Percentiles rank a stretch among this genome's conserved stretches.
Evolutionary conservation across 1,284 basidiomycete species (phyloP).

Genomic region (Tilletia setariae): DNA sequence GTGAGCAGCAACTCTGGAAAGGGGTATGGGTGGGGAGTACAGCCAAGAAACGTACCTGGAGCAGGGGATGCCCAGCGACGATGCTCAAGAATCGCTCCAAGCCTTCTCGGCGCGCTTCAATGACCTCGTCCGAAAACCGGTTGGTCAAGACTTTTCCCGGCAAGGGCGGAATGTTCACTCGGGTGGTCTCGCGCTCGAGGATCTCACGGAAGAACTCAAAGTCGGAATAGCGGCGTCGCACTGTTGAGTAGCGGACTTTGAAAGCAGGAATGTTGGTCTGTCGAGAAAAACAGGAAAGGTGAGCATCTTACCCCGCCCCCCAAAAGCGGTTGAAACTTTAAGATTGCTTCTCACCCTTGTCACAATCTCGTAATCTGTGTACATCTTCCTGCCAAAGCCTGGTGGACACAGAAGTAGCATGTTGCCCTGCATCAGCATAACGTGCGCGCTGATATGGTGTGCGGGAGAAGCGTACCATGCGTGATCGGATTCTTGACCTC

Average conservation of each 20-base stretch:
- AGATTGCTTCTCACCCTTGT: constrained; percentile 71
- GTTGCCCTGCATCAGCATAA: background rate
- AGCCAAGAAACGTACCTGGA: constrained; percentile 83
- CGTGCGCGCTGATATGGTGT: background rate
- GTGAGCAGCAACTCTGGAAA: too few species aligned
- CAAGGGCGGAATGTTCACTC: constrained; percentile 93
- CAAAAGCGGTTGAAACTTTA: too few species aligned
- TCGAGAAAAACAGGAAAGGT: background rate
- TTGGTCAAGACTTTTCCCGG: constrained; percentile 73
- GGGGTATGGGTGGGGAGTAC: too few species aligned
- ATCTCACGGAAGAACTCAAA: constrained; percentile 99
- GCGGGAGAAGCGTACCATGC: constrained; percentile 75
- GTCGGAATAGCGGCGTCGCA: constrained; percentile 92
- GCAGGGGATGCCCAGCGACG: constrained; percentile 91
- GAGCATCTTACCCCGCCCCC: too few species aligned
- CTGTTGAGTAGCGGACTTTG: constrained; percentile 89
- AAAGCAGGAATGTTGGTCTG: constrained; percentile 99
- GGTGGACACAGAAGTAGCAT: background rate
- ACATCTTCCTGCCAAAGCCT: constrained; percentile 75
- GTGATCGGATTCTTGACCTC: constrained; percentile 96
- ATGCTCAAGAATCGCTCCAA: constrained; percentile 92
- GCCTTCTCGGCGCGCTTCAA: constrained; percentile 85
- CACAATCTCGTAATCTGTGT: constrained; percentile 97
- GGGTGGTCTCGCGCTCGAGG: constrained; percentile 89
- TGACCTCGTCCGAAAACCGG: constrained; percentile 94